These are phyloP conservation scores for Proliferodiscus dingleyae DNA, from an alignment of 2,329 filamentous ascomycete genomes.

Conservation along the genomic window DNA sequence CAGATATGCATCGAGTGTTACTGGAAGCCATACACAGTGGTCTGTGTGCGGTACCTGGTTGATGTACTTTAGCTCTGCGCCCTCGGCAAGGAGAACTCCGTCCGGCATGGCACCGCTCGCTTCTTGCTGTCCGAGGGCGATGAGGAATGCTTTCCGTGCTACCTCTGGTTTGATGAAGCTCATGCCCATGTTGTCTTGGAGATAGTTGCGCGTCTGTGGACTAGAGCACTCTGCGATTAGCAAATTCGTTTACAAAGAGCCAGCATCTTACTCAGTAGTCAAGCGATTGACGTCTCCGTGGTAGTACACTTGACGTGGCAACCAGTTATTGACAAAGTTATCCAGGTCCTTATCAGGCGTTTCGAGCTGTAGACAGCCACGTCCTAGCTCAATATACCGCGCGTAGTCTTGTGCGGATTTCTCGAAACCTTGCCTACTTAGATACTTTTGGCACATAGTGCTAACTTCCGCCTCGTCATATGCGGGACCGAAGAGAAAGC, in stretches of 20 bases:
- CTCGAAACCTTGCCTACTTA: conserved; percentile 45
- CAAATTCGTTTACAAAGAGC: background rate
- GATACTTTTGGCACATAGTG: conserved; percentile 42
- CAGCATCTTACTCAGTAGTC: conserved; percentile 40
- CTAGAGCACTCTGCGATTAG: background rate
- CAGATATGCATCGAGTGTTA: conserved; percentile 50
- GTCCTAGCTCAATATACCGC: conserved; percentile 45
- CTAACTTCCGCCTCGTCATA: conserved; percentile 47
- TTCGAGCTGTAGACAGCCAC: conserved; percentile 47
- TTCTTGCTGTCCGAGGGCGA: conserved; percentile 48
- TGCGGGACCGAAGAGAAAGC: conserved; percentile 52
- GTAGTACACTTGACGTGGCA: conserved; percentile 53
- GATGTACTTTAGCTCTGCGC: conserved; percentile 55
- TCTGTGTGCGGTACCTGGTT: conserved; percentile 58
- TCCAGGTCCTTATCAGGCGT: conserved; percentile 51
- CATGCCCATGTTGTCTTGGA: conserved; percentile 60
- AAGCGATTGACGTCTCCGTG: conserved; percentile 55
- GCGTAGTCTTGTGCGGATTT: conserved; percentile 43
- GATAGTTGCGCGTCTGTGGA: conserved; percentile 54
- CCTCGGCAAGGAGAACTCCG: conserved; percentile 48
- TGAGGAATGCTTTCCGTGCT: conserved; percentile 44
- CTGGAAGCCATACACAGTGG: conserved; percentile 54
- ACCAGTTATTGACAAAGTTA: conserved; percentile 56
- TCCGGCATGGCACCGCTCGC: conserved; percentile 53
- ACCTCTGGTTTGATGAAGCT: conserved; percentile 48